A percentile compares a stretch with the other conserved stretches of the same genome.
These are phyloP conservation scores for Lentinus polychrous DNA, from an alignment of 1,284 basidiomycete species.

Conservation along the genomic window DNA sequence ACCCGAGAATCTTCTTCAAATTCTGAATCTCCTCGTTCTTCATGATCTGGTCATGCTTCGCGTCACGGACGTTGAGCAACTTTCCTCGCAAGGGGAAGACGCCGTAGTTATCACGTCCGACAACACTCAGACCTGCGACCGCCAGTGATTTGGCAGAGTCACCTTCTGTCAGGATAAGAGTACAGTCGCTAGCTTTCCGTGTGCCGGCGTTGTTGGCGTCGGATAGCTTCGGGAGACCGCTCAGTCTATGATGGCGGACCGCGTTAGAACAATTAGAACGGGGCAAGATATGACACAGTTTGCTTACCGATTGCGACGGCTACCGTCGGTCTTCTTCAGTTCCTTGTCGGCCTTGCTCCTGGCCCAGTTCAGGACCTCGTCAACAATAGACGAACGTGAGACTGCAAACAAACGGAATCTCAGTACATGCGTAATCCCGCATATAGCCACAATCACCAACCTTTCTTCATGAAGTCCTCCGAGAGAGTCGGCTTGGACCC, in stretches of 20 bases:
- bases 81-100: constrained; percentile 98
- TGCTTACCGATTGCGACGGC: constrained; percentile 77
- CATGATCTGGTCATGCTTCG: constrained; percentile 92
- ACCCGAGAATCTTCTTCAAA: constrained; percentile 97
- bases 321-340: constrained; percentile 95
- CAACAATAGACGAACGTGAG: constrained; percentile 85
- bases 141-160: constrained; percentile 98
- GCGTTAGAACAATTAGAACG: neutral
- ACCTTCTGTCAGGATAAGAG: constrained; percentile 97
- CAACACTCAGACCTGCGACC: constrained; percentile 89
- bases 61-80: constrained; percentile 95
- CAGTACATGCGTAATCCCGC: neutral
- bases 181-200: constrained; percentile 76
- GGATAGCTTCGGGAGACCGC: constrained; percentile 89
- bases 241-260: constrained; percentile 49
- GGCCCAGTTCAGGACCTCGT: constrained; percentile 92
- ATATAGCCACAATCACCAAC: constrained; percentile 34
- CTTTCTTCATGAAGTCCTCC: constrained; percentile 96
- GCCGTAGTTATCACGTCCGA: constrained; percentile 95
- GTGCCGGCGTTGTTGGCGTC: constrained; percentile 99
- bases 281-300: neutral
- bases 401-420: constrained; percentile 40
- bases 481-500: constrained; percentile 79
- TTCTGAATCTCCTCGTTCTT: constrained; percentile 97
- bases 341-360: constrained; percentile 96